phyloP scores from a whole-genome alignment of 2,329 filamentous ascomycete species.

The Paramyrothecium sp. region DNA sequence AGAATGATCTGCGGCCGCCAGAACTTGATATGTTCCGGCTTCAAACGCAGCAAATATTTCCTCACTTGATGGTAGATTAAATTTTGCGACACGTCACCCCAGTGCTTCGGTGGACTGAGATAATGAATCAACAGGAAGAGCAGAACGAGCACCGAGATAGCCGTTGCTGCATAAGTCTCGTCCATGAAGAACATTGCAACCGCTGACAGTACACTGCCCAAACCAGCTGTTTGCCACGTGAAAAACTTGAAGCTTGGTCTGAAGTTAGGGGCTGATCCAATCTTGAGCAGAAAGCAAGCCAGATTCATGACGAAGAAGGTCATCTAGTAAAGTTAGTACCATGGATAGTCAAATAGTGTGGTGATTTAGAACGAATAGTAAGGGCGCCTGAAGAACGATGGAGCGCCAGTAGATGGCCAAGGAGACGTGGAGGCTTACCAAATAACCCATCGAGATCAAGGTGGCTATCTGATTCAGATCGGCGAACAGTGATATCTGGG shows the following conservation, averaged over 20 bases:
- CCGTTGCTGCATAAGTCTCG: conserved; percentile 73
- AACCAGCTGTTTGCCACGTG: conserved; percentile 77
- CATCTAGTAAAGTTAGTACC: conserved; percentile 49
- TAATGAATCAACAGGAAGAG: conserved; percentile 86
- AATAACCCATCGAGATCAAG: conserved; percentile 86
- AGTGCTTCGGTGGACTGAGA: conserved; percentile 78
- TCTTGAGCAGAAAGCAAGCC: conserved; percentile 82
- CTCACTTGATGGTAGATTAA: conserved; percentile 83
- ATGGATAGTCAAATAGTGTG: background rate
- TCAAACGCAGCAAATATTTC: conserved; percentile 81
- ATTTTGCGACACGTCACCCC: conserved; percentile 88
- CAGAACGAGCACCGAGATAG: conserved; percentile 70
- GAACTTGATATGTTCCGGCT: conserved; percentile 89
- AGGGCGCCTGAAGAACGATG: too few relatives aligned
- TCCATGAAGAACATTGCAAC: conserved; percentile 90
- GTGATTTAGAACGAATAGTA: too few relatives aligned
- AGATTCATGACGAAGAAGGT: conserved; percentile 88
- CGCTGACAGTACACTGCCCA: conserved; percentile 73
- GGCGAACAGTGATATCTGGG: conserved; percentile 77
- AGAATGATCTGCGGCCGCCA: conserved; percentile 88
- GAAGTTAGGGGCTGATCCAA: conserved; percentile 86
- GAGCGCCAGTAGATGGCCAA: too few relatives aligned
- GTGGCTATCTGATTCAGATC: conserved; percentile 88
- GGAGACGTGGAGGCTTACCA: conserved; percentile 41
- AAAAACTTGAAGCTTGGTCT: conserved; percentile 87